Conservation (phyloP, 2,329 filamentous ascomycete species). For the Verticillium albo-atrum region DNA sequence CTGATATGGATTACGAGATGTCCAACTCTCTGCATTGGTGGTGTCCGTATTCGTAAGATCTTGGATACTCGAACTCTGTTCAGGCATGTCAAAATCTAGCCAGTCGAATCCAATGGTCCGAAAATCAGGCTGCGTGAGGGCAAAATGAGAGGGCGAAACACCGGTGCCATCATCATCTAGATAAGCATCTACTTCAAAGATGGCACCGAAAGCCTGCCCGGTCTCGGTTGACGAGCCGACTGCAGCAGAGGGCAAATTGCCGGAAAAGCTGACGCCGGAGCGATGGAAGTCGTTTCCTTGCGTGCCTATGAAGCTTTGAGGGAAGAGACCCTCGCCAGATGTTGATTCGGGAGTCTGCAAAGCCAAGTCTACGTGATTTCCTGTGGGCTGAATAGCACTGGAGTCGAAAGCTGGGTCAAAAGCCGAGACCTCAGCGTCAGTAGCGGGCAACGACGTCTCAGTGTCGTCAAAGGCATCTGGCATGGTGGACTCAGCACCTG, state of each 20-base stretch:
- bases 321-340: background rate
- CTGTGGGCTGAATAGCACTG: background rate
- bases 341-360: background rate
- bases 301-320: background rate
- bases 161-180: background rate
- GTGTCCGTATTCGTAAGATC: background rate
- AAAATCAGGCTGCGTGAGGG: conserved; percentile 9
- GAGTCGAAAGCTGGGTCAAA: background rate
- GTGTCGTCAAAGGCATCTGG: background rate
- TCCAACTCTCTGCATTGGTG: background rate
- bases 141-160: background rate
- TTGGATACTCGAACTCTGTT: background rate
- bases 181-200: background rate
- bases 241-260: background rate
- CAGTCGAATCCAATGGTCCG: conserved; percentile 14
- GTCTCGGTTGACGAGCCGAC: background rate
- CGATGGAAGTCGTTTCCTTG: background rate
- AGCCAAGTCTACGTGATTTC: background rate
- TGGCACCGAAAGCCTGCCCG: background rate
- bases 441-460: background rate
- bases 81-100: conserved; percentile 15
- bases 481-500: background rate
- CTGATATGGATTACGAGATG: background rate
- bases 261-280: background rate
- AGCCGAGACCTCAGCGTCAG: background rate